Base-by-base conservation (phyloP, 2,329 filamentous ascomycete genomes). In the Aspergillus aculeatus region DNA sequence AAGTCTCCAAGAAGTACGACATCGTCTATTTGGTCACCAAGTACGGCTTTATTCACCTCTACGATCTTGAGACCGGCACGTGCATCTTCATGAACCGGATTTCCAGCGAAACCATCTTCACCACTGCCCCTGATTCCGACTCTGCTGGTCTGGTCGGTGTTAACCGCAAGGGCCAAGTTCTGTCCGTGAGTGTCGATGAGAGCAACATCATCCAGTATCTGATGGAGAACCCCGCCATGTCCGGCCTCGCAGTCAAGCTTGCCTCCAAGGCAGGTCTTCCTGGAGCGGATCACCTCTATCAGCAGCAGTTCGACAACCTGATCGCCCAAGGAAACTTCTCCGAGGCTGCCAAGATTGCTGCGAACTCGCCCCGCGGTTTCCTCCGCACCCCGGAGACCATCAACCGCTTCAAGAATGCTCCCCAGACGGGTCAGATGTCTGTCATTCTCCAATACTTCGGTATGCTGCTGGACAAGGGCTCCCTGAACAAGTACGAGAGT, bases 81-180 rank as follows among this genome's bases (percentile, higher is more conserved):
- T 96, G 92, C 75, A 95, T 99, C 74, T 99, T 97, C 85, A 96
- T 99, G 92, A 99, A 99, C 84, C 90, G 96, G 69, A 99, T 99
- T 72, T 99, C 95, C 35, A 96, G 92, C 82, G 95, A 99, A 75
- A 99, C 95, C 26, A 98, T 99, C 75, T 99, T 99, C 81, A 96
- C 94, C 26, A 97, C 93, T 21, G 89, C 91, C 50, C 81, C 88
- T 38, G 95, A 99, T 75, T 84, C 85, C 57, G 88, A 92, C 23
- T 96, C 92, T 19, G 86, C 89, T 50, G 96, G 96, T 69, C 89
- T 99, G 64, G 85, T 99, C 56, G 92, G 92, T 68, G 94, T 99
- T 75, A 99, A 99, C 81, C 89, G 96, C 72, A 96, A 96, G 82
- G 96, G 95, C 64, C 95, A 99, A 79, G 93, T 98, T 50, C 84